A percentile compares a stretch with the other conserved stretches of the same genome.
Conservation (phyloP, 2,329 filamentous ascomycete species). For the Mycosphaerella arachidis region DNA sequence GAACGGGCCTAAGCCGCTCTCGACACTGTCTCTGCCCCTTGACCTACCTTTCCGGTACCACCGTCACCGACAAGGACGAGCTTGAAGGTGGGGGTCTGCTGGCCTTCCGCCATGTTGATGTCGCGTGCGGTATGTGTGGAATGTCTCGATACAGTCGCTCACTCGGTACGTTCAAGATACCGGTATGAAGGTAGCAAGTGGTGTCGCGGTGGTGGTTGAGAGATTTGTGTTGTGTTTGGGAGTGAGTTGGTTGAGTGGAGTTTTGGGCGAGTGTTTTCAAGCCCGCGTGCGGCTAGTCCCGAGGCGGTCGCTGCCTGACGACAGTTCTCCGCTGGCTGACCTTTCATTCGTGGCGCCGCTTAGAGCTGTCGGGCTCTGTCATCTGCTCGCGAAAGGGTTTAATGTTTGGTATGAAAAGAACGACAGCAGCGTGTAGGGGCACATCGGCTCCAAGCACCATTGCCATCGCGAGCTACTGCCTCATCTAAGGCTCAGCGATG, state of each 20-base stretch:
- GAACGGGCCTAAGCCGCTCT: conserved; percentile 10
- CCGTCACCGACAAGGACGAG: conserved; percentile 98
- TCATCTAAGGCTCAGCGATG: too few species aligned
- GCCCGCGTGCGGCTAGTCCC: background rate
- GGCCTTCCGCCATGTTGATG: conserved; percentile 9
- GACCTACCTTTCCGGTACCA: conserved; percentile 90
- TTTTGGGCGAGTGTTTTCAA: background rate
- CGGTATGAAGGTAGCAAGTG: background rate
- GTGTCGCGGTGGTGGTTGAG: background rate
- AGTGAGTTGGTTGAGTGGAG: background rate
- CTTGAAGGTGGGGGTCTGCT: conserved; percentile 80
- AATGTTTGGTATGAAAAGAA: too few species aligned
- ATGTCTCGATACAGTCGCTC: background rate
- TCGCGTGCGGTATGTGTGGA: conserved; percentile 3
- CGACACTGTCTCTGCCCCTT: background rate
- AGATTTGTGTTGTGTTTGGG: background rate
- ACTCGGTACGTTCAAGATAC: background rate
- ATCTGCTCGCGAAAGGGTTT: too few species aligned
- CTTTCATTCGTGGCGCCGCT: too few species aligned
- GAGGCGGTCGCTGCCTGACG: background rate
- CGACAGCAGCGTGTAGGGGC: too few species aligned
- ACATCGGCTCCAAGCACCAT: too few species aligned
- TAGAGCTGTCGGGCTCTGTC: too few species aligned
- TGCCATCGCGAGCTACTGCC: too few species aligned
- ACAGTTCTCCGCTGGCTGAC: too few species aligned